Evolutionary conservation across 2,329 filamentous ascomycete species (phyloP), one percentile per base, ranked within the genome.

Genomic region (Ceratocystis papillata): DNA sequence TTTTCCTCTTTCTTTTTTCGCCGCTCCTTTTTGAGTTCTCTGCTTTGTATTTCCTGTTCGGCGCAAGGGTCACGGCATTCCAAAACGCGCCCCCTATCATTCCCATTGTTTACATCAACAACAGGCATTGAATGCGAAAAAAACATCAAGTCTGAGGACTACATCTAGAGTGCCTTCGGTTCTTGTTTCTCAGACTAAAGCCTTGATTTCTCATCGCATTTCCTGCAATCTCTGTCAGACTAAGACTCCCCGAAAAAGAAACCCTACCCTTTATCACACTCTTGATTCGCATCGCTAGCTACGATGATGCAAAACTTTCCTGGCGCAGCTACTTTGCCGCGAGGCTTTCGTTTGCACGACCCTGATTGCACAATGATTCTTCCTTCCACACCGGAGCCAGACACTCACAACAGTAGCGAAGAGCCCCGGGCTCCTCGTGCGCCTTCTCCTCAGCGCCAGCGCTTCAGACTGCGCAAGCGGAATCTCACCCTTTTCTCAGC

Each of bases 391-490:
- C 82, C 82, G 28, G 82, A 84, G 71, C 81, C 82, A 65, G 73
- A 73, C 65, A 69, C 74, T 48, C 30, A 63, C n/a, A 46, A 61
- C 30, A 70, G 73, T 33, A 5, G 45, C 41, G 60, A 60, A 41
- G 20, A 41, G 17, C 45, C 25, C 17, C 71, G 72, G 48, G 70
- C 74, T 25, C 72, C 73, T 53, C 76, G 75, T 66, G 75, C 77
- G 7, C 79, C 81, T 10, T 80, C 79, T 46, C 78, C 81, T 30
- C 80, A 79, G 55, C 78, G 80, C 71, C 81, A 79, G 68, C 80
- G 80, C 64, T 76, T 85, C 70, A 79, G 77, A 69, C 73, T 85
- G 68, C 83, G 83, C 73, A 79, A 80, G 70, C 82, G 82, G 70
- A 78, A 79, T 71, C 77, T 78, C 46, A 79, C 81, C 55, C 77